Percentiles rank a stretch among this genome's conserved stretches.
Conservation (phyloP, 257 asterid species). For the Penstemon eatonii region DNA sequence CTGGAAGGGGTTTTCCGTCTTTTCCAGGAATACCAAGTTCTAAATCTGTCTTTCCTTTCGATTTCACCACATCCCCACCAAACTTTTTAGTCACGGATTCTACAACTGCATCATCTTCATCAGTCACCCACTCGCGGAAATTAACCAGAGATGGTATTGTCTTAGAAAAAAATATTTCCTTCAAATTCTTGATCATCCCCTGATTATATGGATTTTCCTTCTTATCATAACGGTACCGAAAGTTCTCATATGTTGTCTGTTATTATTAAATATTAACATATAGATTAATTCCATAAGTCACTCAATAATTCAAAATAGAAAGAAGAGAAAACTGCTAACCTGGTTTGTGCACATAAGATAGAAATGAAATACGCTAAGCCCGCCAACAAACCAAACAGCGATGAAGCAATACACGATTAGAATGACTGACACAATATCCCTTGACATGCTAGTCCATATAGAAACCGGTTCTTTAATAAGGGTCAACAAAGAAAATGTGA, state of each 20-base stretch:
- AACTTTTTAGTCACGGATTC: slow-evolving; percentile 47
- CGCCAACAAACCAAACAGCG: slow-evolving; percentile 91
- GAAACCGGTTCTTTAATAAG: slow-evolving; percentile 48
- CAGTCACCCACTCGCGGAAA: slow-evolving; percentile 72
- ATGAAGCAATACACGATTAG: slow-evolving; percentile 74
- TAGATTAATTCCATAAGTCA: neutral
- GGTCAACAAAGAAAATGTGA: slow-evolving; percentile 77
- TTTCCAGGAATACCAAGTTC: slow-evolving; percentile 52
- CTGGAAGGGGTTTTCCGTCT: slow-evolving; percentile 46
- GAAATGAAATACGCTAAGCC: slow-evolving; percentile 75
- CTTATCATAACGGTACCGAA: slow-evolving; percentile 80
- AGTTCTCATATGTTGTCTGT: slow-evolving; percentile 92
- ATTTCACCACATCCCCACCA: slow-evolving; percentile 42
- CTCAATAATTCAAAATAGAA: neutral
- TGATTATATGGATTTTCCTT: slow-evolving; percentile 70
- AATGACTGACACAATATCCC: slow-evolving; percentile 53
- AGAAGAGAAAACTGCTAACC: slow-evolving; percentile 42
- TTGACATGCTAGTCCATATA: slow-evolving; percentile 57
- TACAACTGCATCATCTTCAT: slow-evolving; percentile 47
- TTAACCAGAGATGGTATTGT: slow-evolving; percentile 50
- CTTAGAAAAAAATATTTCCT: slow-evolving; percentile 59
- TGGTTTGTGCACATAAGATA: slow-evolving; percentile 85
- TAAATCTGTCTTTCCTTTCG: slow-evolving; percentile 55
- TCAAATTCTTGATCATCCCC: slow-evolving; percentile 58
- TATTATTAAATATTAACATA: slow-evolving; percentile 1